Evolutionary conservation across 352 stramenopile genomes (phyloP).

Genomic region (Phytopythium chamaehyphon): DNA sequence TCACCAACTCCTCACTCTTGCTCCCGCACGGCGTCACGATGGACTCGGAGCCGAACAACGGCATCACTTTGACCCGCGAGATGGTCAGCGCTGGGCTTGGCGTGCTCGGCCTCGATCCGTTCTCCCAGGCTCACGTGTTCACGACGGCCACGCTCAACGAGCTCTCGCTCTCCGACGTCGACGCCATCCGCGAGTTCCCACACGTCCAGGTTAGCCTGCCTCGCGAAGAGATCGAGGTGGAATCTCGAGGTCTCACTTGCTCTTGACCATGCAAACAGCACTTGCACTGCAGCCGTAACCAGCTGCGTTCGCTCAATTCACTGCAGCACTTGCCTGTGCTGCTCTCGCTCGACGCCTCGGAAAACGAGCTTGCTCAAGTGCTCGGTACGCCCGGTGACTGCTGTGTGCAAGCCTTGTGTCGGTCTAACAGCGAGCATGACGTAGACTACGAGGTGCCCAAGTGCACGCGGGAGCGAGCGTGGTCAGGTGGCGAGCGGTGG

Average conservation of each 20-base stretch:
- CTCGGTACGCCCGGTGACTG: conserved; percentile 15
- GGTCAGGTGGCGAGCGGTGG: conserved; percentile 49
- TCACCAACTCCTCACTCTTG: too few species aligned
- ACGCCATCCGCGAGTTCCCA: conserved; percentile 36
- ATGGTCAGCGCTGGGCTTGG: conserved; percentile 37
- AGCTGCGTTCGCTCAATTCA: conserved; percentile 35
- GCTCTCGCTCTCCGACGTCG: conserved; percentile 39
- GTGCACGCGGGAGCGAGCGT: conserved; percentile 48
- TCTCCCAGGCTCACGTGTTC: conserved; percentile 56
- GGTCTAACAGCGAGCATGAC: neutral
- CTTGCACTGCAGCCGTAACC: conserved; percentile 46
- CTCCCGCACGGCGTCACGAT: too few species aligned
- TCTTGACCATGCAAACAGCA: conserved; percentile 28
- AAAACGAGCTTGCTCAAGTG: conserved; percentile 54
- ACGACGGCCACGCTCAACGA: conserved; percentile 44
- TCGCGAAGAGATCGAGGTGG: too few species aligned
- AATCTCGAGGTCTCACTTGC: too few species aligned
- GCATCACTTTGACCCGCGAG: conserved; percentile 17
- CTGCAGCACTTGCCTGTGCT: conserved; percentile 47
- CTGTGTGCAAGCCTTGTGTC: neutral
- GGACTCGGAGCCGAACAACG: neutral
- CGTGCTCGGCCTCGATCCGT: conserved; percentile 58
- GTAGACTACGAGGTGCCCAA: conserved; percentile 55
- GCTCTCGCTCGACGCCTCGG: conserved; percentile 47
- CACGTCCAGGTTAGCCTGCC: conserved; percentile 70